A percentile compares a stretch with the other conserved stretches of the same genome.
phyloP scores from a whole-genome alignment of 495 filamentous ascomycete genomes.

The Achaetomiella virescens region DNA sequence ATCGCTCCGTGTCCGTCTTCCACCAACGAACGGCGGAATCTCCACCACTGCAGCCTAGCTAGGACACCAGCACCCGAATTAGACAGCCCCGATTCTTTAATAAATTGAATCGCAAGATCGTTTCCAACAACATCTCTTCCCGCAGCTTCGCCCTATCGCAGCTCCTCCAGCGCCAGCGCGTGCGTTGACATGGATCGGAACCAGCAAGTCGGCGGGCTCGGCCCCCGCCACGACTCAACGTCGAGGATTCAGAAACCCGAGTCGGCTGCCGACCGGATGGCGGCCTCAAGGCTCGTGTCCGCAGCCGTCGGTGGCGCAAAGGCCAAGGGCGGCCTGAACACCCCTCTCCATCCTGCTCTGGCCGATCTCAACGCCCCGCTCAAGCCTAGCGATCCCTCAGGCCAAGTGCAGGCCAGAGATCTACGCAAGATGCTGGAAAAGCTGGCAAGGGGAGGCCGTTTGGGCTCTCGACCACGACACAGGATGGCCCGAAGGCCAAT shows the following conservation, averaged over 20 bases:
- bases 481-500: constrained; percentile 53
- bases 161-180: neutral
- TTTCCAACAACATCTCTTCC: neutral
- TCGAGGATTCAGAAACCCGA: constrained; percentile 48
- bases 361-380: constrained; percentile 59
- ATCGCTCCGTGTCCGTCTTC: no score
- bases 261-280: constrained; percentile 49
- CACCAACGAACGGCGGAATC: no score
- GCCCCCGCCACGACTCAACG: constrained; percentile 44
- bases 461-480: constrained; percentile 31
- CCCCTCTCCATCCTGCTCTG: constrained; percentile 84
- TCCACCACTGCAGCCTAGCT: no score
- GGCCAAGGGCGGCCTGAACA: constrained; percentile 71
- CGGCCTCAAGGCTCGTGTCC: constrained; percentile 73
- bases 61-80: no score
- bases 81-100: no score
- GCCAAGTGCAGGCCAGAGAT: constrained; percentile 21
- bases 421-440: constrained; percentile 16
- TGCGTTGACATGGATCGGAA: constrained; percentile 37
- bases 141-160: no score
- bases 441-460: constrained; percentile 21
- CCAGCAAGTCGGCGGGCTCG: constrained; percentile 41
- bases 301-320: constrained; percentile 60
- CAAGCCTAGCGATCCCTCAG: constrained; percentile 40
- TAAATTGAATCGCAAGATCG: neutral